Conservation (phyloP, 2,329 filamentous ascomycete species). For the Aspergillus sp. region DNA sequence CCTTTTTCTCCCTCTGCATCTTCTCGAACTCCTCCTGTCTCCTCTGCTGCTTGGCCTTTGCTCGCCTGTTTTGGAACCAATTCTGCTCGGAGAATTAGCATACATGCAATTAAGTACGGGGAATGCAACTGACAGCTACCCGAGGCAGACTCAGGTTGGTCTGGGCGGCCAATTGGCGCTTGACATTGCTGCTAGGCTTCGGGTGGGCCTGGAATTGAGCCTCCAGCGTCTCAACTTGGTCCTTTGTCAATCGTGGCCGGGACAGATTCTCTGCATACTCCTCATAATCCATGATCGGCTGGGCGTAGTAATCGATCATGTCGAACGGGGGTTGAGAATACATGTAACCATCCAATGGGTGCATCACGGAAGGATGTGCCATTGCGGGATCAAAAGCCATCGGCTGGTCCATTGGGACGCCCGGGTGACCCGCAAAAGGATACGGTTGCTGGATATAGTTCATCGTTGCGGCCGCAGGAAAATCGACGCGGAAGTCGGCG, state of each 20-base stretch:
- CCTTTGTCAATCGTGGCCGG: conserved; percentile 42
- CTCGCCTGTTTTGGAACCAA: conserved; percentile 45
- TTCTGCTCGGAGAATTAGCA: conserved; percentile 29
- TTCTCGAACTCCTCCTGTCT: conserved; percentile 41
- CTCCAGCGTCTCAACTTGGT: conserved; percentile 43
- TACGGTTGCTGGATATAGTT: conserved; percentile 32
- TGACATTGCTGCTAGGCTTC: conserved; percentile 42
- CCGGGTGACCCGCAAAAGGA: conserved; percentile 24
- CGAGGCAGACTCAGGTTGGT: conserved; percentile 41
- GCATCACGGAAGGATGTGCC: conserved; percentile 29
- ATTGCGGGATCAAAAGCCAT: conserved; percentile 28
- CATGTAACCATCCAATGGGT: conserved; percentile 30
- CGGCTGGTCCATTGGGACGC: conserved; percentile 29
- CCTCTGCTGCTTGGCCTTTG: conserved; percentile 44
- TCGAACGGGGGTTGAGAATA: conserved; percentile 32
- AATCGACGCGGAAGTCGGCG: conserved; percentile 4
- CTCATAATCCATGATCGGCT: conserved; percentile 36
- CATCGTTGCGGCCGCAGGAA: conserved; percentile 18
- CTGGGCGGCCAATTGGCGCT: conserved; percentile 40
- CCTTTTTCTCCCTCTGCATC: conserved; percentile 32
- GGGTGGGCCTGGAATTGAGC: conserved; percentile 41
- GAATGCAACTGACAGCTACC: conserved; percentile 39
- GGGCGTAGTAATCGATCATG: conserved; percentile 34
- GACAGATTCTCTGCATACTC: conserved; percentile 41
- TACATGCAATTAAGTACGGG: conserved; percentile 1